These are phyloP conservation scores for Xenosphaeropsis pyriputrescens DNA, from an alignment of 2,329 filamentous ascomycete genomes.

Conservation along the genomic window DNA sequence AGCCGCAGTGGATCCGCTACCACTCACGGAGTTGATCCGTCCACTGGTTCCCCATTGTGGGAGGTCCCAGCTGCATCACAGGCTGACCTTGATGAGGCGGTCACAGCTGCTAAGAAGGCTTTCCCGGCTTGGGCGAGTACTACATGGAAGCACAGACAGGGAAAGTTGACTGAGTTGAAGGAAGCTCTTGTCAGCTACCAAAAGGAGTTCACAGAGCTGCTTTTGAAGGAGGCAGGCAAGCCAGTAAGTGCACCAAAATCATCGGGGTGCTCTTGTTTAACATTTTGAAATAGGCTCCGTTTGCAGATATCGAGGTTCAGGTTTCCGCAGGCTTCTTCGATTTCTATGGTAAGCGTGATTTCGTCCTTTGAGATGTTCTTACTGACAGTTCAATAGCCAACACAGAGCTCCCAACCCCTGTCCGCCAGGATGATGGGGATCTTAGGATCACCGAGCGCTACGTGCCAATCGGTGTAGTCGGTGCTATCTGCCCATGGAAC, in stretches of 20 bases:
- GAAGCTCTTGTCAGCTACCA: not conserved
- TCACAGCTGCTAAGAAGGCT: not conserved
- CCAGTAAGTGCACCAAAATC: not conserved
- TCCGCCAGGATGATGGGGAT: conserved; percentile 18
- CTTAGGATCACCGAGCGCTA: conserved; percentile 19
- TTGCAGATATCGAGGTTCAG: not conserved
- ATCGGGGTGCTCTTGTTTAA: not conserved
- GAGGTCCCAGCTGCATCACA: not conserved
- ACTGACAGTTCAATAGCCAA: not conserved
- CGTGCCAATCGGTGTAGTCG: conserved; percentile 26
- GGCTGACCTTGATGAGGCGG: not conserved
- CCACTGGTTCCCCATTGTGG: not conserved
- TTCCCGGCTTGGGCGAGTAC: not conserved
- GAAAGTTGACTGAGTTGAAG: not conserved
- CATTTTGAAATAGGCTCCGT: not conserved
- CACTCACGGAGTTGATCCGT: not conserved
- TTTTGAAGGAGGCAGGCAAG: not conserved
- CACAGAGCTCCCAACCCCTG: too few species aligned
- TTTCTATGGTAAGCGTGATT: not conserved
- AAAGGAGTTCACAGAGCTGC: not conserved
- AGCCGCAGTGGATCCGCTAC: not conserved
- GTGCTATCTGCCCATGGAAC: conserved; percentile 39
- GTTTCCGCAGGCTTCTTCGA: not conserved
- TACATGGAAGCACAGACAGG: not conserved
- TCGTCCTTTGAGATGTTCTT: not conserved